Percentiles rank a stretch among this genome's conserved stretches.
Conservation (phyloP, 1,284 basidiomycete genomes). For the Apiotrichum porosum region DNA sequence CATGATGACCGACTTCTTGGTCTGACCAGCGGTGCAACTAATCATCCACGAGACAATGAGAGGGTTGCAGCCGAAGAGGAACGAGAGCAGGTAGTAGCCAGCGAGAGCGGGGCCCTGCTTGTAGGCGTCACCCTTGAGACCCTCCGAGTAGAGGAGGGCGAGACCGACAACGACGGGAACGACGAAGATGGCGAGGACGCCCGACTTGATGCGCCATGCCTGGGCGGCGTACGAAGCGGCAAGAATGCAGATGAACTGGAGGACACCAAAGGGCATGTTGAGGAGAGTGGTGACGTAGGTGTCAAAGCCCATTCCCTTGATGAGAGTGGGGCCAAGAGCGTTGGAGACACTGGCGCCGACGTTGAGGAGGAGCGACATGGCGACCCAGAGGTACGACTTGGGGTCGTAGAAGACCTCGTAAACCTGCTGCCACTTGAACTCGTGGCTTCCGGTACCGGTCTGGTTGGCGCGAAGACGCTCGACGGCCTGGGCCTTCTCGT, state of each 20-base stretch:
- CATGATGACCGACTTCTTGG: slow-evolving; percentile 47
- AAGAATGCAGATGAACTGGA: slow-evolving; percentile 41
- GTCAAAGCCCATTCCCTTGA: slow-evolving; percentile 25
- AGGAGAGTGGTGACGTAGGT: slow-evolving; percentile 37
- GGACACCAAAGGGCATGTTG: slow-evolving; percentile 48
- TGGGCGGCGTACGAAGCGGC: slow-evolving; percentile 33
- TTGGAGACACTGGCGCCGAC: slow-evolving; percentile 41
- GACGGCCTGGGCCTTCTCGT: slow-evolving; percentile 46
- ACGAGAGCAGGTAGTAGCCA: slow-evolving; percentile 49
- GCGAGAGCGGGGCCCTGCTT: slow-evolving; percentile 33
- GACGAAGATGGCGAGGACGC: slow-evolving; percentile 32
- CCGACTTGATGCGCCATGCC: slow-evolving; percentile 36
- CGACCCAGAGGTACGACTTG: slow-evolving; percentile 44
- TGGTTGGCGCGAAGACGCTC: slow-evolving; percentile 50
- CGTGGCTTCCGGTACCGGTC: slow-evolving; percentile 40
- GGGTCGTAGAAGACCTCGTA: slow-evolving; percentile 43
- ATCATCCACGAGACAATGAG: slow-evolving; percentile 48
- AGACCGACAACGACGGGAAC: slow-evolving; percentile 42
- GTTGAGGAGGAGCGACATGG: slow-evolving; percentile 40
- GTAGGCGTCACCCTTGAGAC: neutral
- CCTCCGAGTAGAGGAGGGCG: slow-evolving; percentile 30
- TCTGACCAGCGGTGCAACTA: slow-evolving; percentile 48
- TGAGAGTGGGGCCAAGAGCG: slow-evolving; percentile 29
- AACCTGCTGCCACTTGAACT: slow-evolving; percentile 48
- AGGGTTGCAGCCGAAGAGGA: slow-evolving; percentile 49